These are phyloP conservation scores for Tulasnella sp. DNA, from an alignment of 768 basidiomycete genomes.

Conservation along the genomic window DNA sequence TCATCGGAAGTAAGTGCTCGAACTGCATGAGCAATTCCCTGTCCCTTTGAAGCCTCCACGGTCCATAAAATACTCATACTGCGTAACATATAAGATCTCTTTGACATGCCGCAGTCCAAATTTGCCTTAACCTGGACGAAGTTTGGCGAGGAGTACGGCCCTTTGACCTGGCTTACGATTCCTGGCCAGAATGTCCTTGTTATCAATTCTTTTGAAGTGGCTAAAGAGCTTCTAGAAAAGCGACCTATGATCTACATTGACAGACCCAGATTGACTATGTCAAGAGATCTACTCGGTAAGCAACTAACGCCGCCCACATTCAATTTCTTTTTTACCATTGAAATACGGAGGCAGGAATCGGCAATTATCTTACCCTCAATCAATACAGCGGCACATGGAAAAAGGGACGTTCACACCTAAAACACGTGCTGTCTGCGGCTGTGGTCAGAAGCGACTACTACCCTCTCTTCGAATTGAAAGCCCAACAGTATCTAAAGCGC, in stretches of 20 bases:
- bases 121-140: neutral
- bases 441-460: neutral
- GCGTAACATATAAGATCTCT: neutral
- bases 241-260: neutral
- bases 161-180: conserved; percentile 3
- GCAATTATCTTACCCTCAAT: neutral
- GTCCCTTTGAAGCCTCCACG: neutral
- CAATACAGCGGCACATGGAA: neutral
- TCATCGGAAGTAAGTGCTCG: conserved; percentile 5
- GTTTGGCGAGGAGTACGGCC: conserved; percentile 1
- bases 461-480: neutral
- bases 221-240: conserved; percentile 4
- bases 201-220: neutral
- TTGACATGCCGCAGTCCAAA: neutral
- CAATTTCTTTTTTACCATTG: neutral
- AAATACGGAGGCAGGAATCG: neutral
- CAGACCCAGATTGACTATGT: conserved; percentile 9
- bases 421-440: neutral
- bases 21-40: no score
- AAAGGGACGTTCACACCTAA: neutral
- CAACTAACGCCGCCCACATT: neutral
- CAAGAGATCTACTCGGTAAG: neutral
- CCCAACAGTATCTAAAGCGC: neutral
- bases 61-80: neutral
- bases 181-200: conserved; percentile 8